Base-by-base conservation (phyloP, 2,329 filamentous ascomycete genomes). In the Penicillium sp. region DNA sequence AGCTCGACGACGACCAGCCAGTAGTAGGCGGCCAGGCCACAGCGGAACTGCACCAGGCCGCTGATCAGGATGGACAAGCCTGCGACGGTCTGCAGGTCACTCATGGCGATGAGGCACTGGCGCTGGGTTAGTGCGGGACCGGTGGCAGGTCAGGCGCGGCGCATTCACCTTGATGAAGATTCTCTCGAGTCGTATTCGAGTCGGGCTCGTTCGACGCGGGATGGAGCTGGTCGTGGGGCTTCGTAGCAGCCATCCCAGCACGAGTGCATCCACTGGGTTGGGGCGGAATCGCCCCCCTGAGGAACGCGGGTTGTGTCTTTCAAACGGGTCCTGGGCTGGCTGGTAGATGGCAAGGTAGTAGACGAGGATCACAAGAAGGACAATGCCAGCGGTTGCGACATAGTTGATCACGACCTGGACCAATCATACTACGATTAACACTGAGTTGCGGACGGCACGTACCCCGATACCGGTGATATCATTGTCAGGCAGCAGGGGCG, bases 391-490 rank as follows among this genome's bases (percentile, higher is more conserved):
- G 18, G 43, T 32, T 17, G 25, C 43, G 8, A 46, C 11, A 21
- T 39, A 38, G 20, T 45, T 45, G 32, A 32, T 30, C 23, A 45
- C 30, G 10, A 39, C 27, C 43, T 42, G 11, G 11, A 4, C 14
- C 6, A 13, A n/a, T 27, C 55, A n/a, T 58, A 54, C 9, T 77
- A 58, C 4, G 25, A 9, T n/a, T 4, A n/a, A n/a, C 14, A 27
- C 25, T n/a, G 11, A 23, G 11, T 13, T 6, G 25, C 11, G 14
- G 25, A 9, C 4, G 25, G 25, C 6, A 27, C 25, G 4, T n/a
- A 27, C 25, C 4, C 25, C 25, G 25, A 27, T 27, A 4, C 25
- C 25, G 11, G 11, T 27, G 14, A 27, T 27, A 13, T 27, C 25
- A n/a, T 27, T 27, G 25, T 27, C 25, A 6, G 10, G 5, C 25